Base-by-base conservation (phyloP, 2,329 filamentous ascomycete genomes). In the Orbilia oligospora region DNA sequence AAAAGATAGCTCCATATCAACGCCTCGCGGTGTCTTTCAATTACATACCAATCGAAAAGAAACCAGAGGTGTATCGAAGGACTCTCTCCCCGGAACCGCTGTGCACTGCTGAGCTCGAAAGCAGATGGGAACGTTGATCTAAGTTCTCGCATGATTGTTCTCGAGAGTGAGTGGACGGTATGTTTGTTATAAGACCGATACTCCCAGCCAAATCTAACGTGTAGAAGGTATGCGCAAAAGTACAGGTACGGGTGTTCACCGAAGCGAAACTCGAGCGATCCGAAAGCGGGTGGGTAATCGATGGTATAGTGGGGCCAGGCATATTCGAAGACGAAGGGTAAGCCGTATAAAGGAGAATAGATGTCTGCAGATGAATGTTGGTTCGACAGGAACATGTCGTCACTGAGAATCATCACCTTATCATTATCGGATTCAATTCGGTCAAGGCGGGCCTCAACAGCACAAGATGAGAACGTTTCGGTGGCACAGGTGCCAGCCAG, bases 11-110 rank as follows among this genome's bases (percentile, higher is more conserved):
- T 71, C 56, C 66, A 71, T 41, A 76, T 61, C 6, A 76, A 46
- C 0, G 61, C 20, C 12, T 76, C 72, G 14, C 72, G 66, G 46
- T 76, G 72, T 41, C 72, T 65, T 46, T 76, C 72, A 18, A 76
- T 76, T 0, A 76, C 72, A 18, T 76, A 76, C 72, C 72, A 76
- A 22, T 76, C 56, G 44, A 76, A 76, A 14, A 76, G 38, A n/a
- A 76, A 76, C 72, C 72, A 76, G 6, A 76, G 36, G 14, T 76
- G 72, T 16, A 76, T 63, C 5, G 72, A 65, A 24, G 72, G 72
- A 24, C 72, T 76, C 51, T 76, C 72, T 5, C 72, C 72, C 5
- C 72, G 58, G 22, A 76, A 76, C 20, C 72, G 49, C 18, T 76
- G 72, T 5, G 66, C 66, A 24, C 72, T 71, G 22, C 72, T 76